Evolutionary conservation across 306 rosid genomes (phyloP).

Genomic region (Fragaria vesca): DNA sequence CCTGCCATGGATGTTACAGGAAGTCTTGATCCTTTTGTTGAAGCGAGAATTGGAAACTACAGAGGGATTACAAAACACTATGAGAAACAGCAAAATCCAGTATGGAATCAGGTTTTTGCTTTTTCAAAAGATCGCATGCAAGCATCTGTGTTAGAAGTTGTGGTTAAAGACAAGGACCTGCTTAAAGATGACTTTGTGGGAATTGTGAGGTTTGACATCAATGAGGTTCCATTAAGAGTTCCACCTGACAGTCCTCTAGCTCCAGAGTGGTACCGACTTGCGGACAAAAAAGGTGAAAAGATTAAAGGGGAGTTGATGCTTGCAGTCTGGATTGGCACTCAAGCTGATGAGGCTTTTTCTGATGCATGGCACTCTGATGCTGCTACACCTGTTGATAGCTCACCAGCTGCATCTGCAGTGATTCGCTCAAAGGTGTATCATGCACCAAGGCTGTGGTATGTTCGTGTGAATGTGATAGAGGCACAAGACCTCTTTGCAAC

Average conservation of each 20-base stretch:
- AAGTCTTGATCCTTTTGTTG: conserved; percentile 84
- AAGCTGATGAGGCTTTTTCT: conserved; percentile 85
- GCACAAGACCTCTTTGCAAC: conserved; percentile 46
- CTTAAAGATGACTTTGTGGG: conserved; percentile 89
- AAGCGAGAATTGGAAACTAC: conserved; percentile 82
- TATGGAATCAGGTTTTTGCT: conserved; percentile 84
- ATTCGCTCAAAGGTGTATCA: conserved; percentile 70
- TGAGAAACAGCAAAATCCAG: conserved; percentile 73
- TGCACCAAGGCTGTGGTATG: conserved; percentile 72
- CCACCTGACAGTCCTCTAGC: conserved; percentile 94
- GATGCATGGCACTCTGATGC: conserved; percentile 93
- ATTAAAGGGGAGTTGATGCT: conserved; percentile 83
- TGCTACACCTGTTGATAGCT: conserved; percentile 52
- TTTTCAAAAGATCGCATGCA: conserved; percentile 85
- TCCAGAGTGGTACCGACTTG: conserved; percentile 84
- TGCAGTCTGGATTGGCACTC: conserved; percentile 94
- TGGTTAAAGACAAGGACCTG: conserved; percentile 74
- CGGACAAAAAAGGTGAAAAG: conserved; percentile 73
- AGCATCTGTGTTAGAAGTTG: conserved; percentile 80
- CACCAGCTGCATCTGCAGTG: conserved; percentile 35
- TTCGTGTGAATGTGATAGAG: conserved; percentile 57
- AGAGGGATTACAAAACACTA: conserved; percentile 77
- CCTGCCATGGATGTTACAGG: conserved; percentile 83
- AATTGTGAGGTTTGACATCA: conserved; percentile 69
- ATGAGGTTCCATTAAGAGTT: conserved; percentile 71